Evolutionary conservation across 345 rosid species (phyloP).

Genomic region (Melaleuca quinquenervia): DNA sequence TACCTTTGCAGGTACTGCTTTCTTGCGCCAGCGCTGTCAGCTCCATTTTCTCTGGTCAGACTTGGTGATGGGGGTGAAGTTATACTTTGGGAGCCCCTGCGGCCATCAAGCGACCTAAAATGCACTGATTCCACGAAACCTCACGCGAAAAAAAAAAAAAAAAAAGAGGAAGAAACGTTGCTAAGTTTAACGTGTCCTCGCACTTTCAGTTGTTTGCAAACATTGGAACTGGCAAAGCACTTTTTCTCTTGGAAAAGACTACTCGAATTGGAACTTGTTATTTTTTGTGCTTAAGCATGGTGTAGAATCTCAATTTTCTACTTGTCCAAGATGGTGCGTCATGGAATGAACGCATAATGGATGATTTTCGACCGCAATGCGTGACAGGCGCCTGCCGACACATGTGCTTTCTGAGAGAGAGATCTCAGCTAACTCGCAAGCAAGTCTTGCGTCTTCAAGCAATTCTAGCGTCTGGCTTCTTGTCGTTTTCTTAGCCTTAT

Average conservation of each 20-base stretch:
- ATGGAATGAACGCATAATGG: not conserved
- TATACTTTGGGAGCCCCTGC: not conserved
- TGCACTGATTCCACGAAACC: not conserved
- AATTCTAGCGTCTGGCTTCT: not conserved
- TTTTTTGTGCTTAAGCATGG: not conserved
- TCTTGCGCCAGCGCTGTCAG: not conserved
- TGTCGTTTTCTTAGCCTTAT: not conserved
- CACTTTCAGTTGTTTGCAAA: not conserved
- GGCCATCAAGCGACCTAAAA: not conserved
- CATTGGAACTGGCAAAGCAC: not conserved
- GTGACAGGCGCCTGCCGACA: not conserved
- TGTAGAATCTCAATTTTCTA: not conserved
- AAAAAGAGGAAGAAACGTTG: not conserved
- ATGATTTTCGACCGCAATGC: not conserved
- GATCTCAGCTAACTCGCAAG: not conserved
- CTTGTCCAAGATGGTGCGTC: not conserved
- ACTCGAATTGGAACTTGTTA: not conserved
- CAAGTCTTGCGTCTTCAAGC: not conserved
- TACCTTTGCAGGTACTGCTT: not conserved
- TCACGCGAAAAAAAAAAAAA: not conserved
- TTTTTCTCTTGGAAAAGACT: not conserved
- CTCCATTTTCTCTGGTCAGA: not conserved
- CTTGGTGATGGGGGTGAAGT: not conserved
- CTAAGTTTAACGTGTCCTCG: not conserved
- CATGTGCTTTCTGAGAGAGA: not conserved